Evolutionary conservation across 768 basidiomycete species (phyloP), one percentile per base, ranked within the genome.

Genomic region (Tulasnella calospora): DNA sequence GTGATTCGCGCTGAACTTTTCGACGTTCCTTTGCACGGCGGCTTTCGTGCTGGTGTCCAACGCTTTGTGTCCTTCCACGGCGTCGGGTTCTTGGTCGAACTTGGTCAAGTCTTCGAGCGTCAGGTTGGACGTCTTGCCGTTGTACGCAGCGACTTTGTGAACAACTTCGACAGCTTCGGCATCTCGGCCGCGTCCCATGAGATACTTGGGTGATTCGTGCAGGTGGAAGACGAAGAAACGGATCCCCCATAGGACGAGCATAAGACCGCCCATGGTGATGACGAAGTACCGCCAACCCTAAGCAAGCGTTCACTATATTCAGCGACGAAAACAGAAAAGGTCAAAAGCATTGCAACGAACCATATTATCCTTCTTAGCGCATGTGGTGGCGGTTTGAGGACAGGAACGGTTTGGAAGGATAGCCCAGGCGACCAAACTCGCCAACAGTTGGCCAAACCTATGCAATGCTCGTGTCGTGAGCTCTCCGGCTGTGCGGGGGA

Each of bases 221-320:
- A 93, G 86, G 71, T 87, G 84, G 86, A 94, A 93, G 57, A 89
- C 82, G 83, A 91, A 89, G 85, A 91, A 90, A 33, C 91, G 90
- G 35, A 91, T 82, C 15, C 85, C 80, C 86, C 89, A 92, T 61
- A 92, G 85, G 55, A 90, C 23, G 77, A 93, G 84, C 85, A 92
- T 92, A 46, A 92, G 82, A 0, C 90, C 92, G 9, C 92, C 92
- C 89, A 93, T 90, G 17, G 88, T 84, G 82, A 88, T 92, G n/a
- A 92, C 85, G 82, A 92, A 90, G 82, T 92, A 92, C 33, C 92
- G 87, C 92, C 92, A 94, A 27, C 92, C 92, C 83, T 88, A 83
- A 67, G 27, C 1, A 71, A 12, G n/a, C 30, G 21, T 2, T 21
- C 21, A 27, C 21, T 46, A 3, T 27, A 67, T 1, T 30, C 27